Percentiles rank a stretch among this genome's conserved stretches.
These are phyloP conservation scores for Tulasnella calospora DNA, from an alignment of 768 basidiomycete genomes.

Conservation along the genomic window DNA sequence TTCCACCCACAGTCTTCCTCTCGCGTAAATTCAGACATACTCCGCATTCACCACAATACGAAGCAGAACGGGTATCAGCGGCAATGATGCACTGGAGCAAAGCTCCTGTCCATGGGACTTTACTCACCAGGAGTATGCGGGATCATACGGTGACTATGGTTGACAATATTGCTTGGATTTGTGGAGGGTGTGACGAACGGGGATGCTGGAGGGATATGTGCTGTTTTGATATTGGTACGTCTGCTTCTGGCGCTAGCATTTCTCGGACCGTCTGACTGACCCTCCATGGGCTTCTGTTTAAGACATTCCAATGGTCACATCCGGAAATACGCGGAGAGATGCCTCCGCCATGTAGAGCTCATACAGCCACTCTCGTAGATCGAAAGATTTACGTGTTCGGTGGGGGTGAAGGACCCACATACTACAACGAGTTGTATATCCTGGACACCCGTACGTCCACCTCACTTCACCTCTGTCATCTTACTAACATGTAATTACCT, in stretches of 20 bases:
- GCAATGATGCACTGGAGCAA: conserved; percentile 82
- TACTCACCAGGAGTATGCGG: conserved; percentile 66
- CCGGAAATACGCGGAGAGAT: conserved; percentile 71
- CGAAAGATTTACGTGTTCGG: conserved; percentile 44
- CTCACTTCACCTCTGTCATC: neutral
- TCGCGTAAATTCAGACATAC: conserved; percentile 23
- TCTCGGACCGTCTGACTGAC: conserved; percentile 38
- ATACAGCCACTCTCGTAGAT: conserved; percentile 80
- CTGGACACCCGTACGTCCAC: conserved; percentile 61
- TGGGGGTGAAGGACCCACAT: conserved; percentile 54
- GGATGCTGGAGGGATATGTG: conserved; percentile 70
- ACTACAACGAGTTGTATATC: conserved; percentile 78
- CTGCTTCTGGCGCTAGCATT: conserved; percentile 59
- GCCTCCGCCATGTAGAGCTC: conserved; percentile 80
- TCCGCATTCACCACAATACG: conserved; percentile 30
- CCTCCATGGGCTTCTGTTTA: no score
- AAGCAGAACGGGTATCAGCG: conserved; percentile 51
- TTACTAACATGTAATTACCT: neutral
- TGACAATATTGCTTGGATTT: conserved; percentile 79
- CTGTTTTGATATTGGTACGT: conserved; percentile 75
- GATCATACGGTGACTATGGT: conserved; percentile 82
- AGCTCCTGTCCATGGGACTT: conserved; percentile 67
- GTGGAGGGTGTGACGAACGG: conserved; percentile 84
- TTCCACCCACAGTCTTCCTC: neutral
- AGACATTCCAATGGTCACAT: conserved; percentile 53